Evolutionary conservation across 2,329 filamentous ascomycete species (phyloP).

Genomic region (Penicillium sp.): DNA sequence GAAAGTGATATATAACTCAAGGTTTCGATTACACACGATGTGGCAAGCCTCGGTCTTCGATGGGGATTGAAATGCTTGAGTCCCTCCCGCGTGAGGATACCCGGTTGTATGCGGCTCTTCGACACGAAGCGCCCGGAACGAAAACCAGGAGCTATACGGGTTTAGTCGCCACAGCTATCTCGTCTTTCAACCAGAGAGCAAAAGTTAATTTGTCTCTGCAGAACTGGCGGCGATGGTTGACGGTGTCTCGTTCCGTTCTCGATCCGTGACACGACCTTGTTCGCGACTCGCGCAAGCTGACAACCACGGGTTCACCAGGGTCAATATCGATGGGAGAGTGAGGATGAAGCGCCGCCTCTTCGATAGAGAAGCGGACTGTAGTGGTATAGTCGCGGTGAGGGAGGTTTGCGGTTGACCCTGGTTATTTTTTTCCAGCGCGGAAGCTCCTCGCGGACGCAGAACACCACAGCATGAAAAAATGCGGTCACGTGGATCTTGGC

Average conservation of each 20-base stretch:
- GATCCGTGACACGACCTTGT: slow-evolving; percentile 18
- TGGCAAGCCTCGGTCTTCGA: neutral
- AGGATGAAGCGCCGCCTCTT: neutral
- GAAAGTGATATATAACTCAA: neutral
- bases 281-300: slow-evolving; percentile 19
- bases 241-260: slow-evolving; percentile 11
- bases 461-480: slow-evolving; percentile 11
- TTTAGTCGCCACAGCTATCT: neutral
- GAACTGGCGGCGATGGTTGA: slow-evolving; percentile 3
- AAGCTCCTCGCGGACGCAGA: slow-evolving; percentile 6
- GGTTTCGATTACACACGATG: neutral
- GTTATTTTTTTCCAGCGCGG: slow-evolving; percentile 2
- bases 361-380: slow-evolving; percentile 2
- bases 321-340: neutral
- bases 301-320: slow-evolving; percentile 1
- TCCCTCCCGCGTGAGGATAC: slow-evolving; percentile 3
- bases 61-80: neutral
- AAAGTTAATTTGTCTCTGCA: slow-evolving; percentile 9
- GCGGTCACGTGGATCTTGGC: slow-evolving; percentile 13
- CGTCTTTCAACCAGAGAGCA: neutral
- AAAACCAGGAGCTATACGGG: neutral
- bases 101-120: slow-evolving; percentile 1
- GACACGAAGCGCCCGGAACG: neutral
- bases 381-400: neutral
- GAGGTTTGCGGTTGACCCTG: slow-evolving; percentile 4